Evolutionary conservation across 2,329 filamentous ascomycete genomes (phyloP).

Genomic region (Claviceps citrina): DNA sequence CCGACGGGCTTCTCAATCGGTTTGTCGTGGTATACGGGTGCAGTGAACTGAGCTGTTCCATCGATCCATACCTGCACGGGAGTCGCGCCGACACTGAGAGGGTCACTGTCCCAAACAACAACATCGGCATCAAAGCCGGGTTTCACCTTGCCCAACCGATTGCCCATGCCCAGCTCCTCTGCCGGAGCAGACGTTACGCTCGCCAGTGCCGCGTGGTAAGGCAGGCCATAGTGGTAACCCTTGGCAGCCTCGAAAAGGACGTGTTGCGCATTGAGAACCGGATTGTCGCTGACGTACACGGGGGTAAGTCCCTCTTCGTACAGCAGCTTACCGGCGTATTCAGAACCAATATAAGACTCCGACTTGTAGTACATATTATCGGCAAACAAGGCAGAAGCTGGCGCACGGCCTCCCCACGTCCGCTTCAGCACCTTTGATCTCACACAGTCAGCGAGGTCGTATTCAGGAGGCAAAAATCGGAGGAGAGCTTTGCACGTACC

Average conservation of each 20-base stretch:
- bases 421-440: slow-evolving; percentile 33
- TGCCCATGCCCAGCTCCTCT: slow-evolving; percentile 38
- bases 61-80: slow-evolving; percentile 51
- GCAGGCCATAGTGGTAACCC: slow-evolving; percentile 42
- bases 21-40: slow-evolving; percentile 39
- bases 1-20: slow-evolving; percentile 23
- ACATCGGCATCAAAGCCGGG: slow-evolving; percentile 46
- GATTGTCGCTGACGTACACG: slow-evolving; percentile 57
- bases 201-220: slow-evolving; percentile 43
- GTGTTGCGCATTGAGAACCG: slow-evolving; percentile 53
- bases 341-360: slow-evolving; percentile 48
- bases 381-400: slow-evolving; percentile 49
- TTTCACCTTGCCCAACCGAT: slow-evolving; percentile 46
- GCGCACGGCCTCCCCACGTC: slow-evolving; percentile 36
- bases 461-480: neutral
- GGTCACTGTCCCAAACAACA: slow-evolving; percentile 48
- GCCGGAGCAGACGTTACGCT: slow-evolving; percentile 44
- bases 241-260: slow-evolving; percentile 51
- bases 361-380: slow-evolving; percentile 61
- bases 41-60: slow-evolving; percentile 37
- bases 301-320: slow-evolving; percentile 49
- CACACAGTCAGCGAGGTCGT: accelerated
- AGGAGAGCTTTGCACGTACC: slow-evolving; percentile 17
- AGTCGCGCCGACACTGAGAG: slow-evolving; percentile 41
- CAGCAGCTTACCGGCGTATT: slow-evolving; percentile 50